Percentiles rank a stretch among this genome's conserved stretches.
Evolutionary conservation across 2,329 filamentous ascomycete species (phyloP).

Genomic region (Hymenoscyphus fructigenus): DNA sequence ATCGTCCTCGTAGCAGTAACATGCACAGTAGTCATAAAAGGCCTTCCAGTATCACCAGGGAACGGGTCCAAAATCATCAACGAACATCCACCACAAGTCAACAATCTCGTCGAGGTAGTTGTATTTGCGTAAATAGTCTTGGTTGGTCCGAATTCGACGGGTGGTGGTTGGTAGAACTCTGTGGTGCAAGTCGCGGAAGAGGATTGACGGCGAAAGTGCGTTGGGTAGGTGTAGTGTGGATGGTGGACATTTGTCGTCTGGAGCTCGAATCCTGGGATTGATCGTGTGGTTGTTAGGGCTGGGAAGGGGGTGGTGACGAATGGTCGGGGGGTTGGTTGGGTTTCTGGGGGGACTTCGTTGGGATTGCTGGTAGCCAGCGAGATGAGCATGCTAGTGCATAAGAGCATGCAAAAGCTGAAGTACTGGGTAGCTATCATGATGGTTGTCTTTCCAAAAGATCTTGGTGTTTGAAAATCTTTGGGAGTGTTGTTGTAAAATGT

Average conservation of each 20-base stretch:
- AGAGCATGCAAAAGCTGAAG: not conserved
- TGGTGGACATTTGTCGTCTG: not conserved
- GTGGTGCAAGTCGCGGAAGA: not conserved
- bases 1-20: not conserved
- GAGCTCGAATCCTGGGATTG: not conserved
- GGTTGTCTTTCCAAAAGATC: not conserved
- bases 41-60: not conserved
- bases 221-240: not conserved
- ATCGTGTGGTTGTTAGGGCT: not conserved
- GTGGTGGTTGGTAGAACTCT: not conserved
- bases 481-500: not conserved
- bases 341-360: not conserved
- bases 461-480: not conserved
- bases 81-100: not conserved
- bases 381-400: not conserved
- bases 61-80: not conserved
- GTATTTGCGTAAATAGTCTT: not conserved
- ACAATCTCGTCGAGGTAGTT: not conserved
- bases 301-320: slow-evolving; percentile 4
- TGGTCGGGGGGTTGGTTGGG: not conserved
- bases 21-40: not conserved
- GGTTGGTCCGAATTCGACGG: not conserved
- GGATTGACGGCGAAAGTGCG: not conserved
- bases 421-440: not conserved
- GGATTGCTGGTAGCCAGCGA: not conserved